phyloP scores from a whole-genome alignment of 2,329 filamentous ascomycete genomes.

The Neonectria neomacrospora region DNA sequence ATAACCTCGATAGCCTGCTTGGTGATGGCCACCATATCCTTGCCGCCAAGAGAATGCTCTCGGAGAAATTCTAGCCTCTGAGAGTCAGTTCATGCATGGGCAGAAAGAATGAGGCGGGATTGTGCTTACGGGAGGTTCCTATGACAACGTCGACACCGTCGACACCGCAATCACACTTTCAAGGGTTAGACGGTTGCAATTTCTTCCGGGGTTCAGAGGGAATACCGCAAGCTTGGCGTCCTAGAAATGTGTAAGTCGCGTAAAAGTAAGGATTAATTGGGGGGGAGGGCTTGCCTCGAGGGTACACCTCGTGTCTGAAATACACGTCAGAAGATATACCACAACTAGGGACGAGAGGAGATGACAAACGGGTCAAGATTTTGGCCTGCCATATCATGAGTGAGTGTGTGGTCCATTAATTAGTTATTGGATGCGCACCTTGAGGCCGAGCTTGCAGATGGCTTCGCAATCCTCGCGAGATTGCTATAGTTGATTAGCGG shows the following conservation, averaged over 20 bases:
- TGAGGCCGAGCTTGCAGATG: conserved; percentile 94
- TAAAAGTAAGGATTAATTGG: no score
- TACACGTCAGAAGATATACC: no score
- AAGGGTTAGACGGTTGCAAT: no score
- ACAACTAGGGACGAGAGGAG: no score
- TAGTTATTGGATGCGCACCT: conserved; percentile 60
- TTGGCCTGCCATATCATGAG: conserved; percentile 38
- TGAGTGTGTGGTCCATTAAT: not conserved
- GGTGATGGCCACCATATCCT: conserved; percentile 82
- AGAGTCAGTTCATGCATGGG: no score
- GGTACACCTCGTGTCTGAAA: conserved; percentile 43
- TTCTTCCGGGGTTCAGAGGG: no score
- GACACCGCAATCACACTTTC: conserved; percentile 68
- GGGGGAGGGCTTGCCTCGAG: conserved; percentile 32
- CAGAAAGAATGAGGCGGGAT: no score
- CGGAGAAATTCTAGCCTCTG: conserved; percentile 66
- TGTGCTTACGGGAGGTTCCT: conserved; percentile 72
- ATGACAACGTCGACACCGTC: conserved; percentile 84
- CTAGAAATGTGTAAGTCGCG: no score
- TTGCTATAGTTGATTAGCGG: conserved; percentile 46
- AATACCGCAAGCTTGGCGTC: conserved; percentile 68
- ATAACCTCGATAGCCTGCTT: conserved; percentile 87
- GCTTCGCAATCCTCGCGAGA: conserved; percentile 77
- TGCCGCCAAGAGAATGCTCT: conserved; percentile 82
- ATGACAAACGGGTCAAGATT: conserved; percentile 29